Conservation (phyloP, 2,329 filamentous ascomycete genomes). For the Alternaria viburni region DNA sequence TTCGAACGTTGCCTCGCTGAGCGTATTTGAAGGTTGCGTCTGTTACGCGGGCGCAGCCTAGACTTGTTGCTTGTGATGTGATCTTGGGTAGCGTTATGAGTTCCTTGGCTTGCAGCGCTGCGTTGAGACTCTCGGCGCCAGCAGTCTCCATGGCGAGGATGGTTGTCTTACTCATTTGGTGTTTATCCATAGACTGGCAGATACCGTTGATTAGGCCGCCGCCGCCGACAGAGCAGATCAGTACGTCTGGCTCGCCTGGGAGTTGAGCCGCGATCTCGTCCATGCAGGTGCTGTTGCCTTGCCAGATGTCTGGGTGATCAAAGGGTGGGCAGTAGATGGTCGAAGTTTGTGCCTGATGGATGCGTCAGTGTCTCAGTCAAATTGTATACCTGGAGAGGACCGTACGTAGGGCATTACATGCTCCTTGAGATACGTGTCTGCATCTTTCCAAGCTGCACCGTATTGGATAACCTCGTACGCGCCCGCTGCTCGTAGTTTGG, state of each 20-base stretch:
- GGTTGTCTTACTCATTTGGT: conserved; percentile 39
- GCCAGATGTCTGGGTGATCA: conserved; percentile 72
- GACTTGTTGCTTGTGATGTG: conserved; percentile 74
- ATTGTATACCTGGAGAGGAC: neutral
- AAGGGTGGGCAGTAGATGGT: conserved; percentile 72
- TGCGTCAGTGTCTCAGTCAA: neutral
- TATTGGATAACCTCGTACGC: conserved; percentile 70
- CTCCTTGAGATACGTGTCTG: conserved; percentile 69
- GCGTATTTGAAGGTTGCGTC: conserved; percentile 71
- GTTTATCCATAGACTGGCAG: conserved; percentile 68
- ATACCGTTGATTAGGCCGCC: conserved; percentile 81
- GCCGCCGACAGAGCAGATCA: conserved; percentile 81
- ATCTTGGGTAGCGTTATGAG: conserved; percentile 72
- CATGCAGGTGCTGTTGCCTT: conserved; percentile 67
- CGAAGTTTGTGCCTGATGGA: conserved; percentile 41
- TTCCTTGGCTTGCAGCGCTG: conserved; percentile 62
- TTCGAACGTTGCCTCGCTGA: conserved; percentile 60
- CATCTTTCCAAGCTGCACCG: conserved; percentile 72
- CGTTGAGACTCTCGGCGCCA: conserved; percentile 73
- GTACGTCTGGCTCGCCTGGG: conserved; percentile 63
- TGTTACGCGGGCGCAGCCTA: conserved; percentile 77
- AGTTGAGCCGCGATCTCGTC: conserved; percentile 57
- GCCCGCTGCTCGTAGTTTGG: conserved; percentile 72
- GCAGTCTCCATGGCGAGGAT: conserved; percentile 78
- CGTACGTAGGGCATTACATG: conserved; percentile 57